A percentile compares a stretch with the other conserved stretches of the same genome.
Conservation (phyloP, 352 stramenopile genomes). For the Aphanomyces stellatus region DNA sequence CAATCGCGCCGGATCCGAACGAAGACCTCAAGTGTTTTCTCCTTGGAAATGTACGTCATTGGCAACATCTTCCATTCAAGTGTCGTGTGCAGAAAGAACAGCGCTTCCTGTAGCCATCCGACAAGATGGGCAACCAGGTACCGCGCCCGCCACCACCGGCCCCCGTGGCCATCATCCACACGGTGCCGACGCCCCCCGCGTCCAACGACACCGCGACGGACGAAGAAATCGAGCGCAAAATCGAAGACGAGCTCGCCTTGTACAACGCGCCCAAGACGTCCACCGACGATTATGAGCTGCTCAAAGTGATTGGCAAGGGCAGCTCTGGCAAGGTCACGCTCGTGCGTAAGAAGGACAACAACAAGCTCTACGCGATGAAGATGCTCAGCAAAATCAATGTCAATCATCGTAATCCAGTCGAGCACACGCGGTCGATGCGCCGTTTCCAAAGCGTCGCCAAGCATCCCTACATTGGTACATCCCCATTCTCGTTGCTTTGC, state of each 20-base stretch:
- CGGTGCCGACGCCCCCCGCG: background rate
- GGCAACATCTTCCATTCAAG: too few species aligned
- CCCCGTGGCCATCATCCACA: background rate
- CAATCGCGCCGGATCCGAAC: slow-evolving; percentile 45
- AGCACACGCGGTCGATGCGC: slow-evolving; percentile 75
- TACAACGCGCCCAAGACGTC: slow-evolving; percentile 86
- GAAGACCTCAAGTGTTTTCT: slow-evolving; percentile 79
- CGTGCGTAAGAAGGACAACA: slow-evolving; percentile 73
- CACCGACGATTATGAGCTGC: slow-evolving; percentile 87
- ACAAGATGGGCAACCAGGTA: slow-evolving; percentile 31
- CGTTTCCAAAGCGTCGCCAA: slow-evolving; percentile 80
- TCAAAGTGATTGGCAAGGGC: slow-evolving; percentile 89
- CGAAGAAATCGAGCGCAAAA: slow-evolving; percentile 26
- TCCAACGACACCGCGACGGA: slow-evolving; percentile 14
- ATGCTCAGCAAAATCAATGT: slow-evolving; percentile 87
- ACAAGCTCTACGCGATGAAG: slow-evolving; percentile 79
- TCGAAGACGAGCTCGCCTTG: slow-evolving; percentile 33
- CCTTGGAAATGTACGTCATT: slow-evolving; percentile 48
- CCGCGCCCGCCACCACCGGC: background rate
- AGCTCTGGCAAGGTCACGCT: slow-evolving; percentile 89
- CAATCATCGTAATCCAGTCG: slow-evolving; percentile 76
- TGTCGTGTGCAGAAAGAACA: slow-evolving; percentile 69
- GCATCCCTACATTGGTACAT: slow-evolving; percentile 80
- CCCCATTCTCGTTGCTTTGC: background rate
- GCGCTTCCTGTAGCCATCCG: slow-evolving; percentile 25